Evolutionary conservation across 2,329 filamentous ascomycete genomes (phyloP).

Genomic region (Lasiodiplodia sp.): DNA sequence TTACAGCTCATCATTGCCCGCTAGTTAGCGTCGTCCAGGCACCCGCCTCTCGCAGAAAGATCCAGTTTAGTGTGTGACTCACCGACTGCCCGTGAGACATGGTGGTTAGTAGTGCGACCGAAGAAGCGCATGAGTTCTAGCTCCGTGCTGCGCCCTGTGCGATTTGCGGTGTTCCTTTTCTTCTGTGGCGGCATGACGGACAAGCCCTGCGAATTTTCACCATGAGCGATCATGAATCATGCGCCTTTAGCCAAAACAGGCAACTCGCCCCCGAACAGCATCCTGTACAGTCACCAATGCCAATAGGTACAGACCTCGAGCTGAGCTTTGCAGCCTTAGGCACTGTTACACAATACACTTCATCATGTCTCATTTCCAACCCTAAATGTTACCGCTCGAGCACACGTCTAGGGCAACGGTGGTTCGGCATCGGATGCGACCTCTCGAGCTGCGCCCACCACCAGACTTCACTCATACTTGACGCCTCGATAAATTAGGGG

Average conservation of each 20-base stretch:
- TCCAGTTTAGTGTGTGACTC: neutral
- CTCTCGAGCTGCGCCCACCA: neutral
- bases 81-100: neutral
- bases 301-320: neutral
- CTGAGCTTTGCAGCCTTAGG: neutral
- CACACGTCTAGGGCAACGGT: neutral
- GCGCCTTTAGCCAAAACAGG: constrained; percentile 16
- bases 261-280: neutral
- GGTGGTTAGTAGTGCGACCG: neutral
- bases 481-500: neutral
- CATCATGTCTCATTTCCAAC: neutral
- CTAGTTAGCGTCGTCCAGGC: neutral
- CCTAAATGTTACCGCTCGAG: neutral
- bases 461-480: neutral
- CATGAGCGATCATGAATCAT: constrained; percentile 13
- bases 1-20: neutral
- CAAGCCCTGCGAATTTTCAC: neutral
- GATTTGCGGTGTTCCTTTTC: neutral
- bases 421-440: neutral
- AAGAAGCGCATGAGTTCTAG: neutral
- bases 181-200: neutral
- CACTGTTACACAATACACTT: neutral
- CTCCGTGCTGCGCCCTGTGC: neutral
- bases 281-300: neutral
- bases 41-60: neutral